These are phyloP conservation scores for Colletotrichum tamarilloi DNA, from an alignment of 2,329 filamentous ascomycete genomes.

Conservation along the genomic window DNA sequence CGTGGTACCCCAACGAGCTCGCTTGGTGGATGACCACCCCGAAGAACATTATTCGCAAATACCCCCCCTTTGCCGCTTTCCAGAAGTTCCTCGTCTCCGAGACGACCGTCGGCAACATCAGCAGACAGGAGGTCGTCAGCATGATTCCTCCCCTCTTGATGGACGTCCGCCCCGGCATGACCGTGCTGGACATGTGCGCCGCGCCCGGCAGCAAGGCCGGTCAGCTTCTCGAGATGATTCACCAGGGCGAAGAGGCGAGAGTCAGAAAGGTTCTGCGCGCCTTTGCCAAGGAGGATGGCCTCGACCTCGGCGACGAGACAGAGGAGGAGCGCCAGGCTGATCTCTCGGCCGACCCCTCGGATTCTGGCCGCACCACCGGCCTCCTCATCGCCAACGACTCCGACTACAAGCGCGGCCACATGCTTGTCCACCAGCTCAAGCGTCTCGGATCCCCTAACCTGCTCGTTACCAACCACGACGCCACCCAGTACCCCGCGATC, in stretches of 20 bases:
- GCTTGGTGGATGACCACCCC: slow-evolving; percentile 99
- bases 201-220: slow-evolving; percentile 97
- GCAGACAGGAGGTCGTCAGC: slow-evolving; percentile 95
- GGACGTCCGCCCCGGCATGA: slow-evolving; percentile 91
- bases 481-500: slow-evolving; percentile 93
- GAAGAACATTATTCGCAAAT: slow-evolving; percentile 94
- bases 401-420: slow-evolving; percentile 96
- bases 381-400: slow-evolving; percentile 95
- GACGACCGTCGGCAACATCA: slow-evolving; percentile 97
- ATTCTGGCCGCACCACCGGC: slow-evolving; percentile 89
- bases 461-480: slow-evolving; percentile 97
- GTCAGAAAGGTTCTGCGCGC: slow-evolving; percentile 77
- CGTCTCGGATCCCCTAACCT: slow-evolving; percentile 95
- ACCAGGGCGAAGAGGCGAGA: slow-evolving; percentile 89
- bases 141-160: slow-evolving; percentile 98
- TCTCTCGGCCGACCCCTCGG: slow-evolving; percentile 69
- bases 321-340: slow-evolving; percentile 61
- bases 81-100: slow-evolving; percentile 98
- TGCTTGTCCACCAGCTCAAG: slow-evolving; percentile 98
- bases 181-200: slow-evolving; percentile 94
- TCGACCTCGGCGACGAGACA: slow-evolving; percentile 60
- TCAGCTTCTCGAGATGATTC: slow-evolving; percentile 94
- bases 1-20: slow-evolving; percentile 94
- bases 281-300: slow-evolving; percentile 70
- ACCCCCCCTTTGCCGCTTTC: slow-evolving; percentile 92